These are phyloP conservation scores for Clavispora asparagi DNA, from an alignment of 805 yeast genomes.

Conservation along the genomic window DNA sequence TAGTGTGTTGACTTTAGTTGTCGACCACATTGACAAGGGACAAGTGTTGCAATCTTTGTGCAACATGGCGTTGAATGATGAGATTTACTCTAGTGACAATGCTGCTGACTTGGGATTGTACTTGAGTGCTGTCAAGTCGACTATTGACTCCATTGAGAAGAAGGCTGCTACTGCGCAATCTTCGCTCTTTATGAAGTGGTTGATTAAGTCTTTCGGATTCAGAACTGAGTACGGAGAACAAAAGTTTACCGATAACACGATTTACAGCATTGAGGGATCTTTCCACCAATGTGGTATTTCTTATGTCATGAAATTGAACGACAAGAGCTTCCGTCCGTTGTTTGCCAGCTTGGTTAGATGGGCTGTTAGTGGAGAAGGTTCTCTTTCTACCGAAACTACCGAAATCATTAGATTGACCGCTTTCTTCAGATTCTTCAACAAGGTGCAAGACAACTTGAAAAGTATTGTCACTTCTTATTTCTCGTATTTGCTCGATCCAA, in stretches of 20 bases:
- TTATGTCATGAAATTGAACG: conserved; percentile 87
- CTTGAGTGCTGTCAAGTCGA: conserved; percentile 59
- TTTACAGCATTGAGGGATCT: conserved; percentile 75
- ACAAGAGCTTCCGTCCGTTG: conserved; percentile 86
- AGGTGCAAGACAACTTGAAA: conserved; percentile 75
- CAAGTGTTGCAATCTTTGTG: conserved; percentile 58
- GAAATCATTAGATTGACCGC: conserved; percentile 57
- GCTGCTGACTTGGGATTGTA: conserved; percentile 56
- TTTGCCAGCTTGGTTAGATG: conserved; percentile 84
- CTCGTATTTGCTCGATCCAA: conserved; percentile 79
- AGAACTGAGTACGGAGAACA: conserved; percentile 44
- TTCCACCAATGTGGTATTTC: conserved; percentile 68
- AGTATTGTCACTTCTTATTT: conserved; percentile 85
- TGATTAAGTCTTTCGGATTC: conserved; percentile 67
- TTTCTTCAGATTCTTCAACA: conserved; percentile 81
- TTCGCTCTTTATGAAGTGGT: conserved; percentile 59
- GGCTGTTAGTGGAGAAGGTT: conserved; percentile 86
- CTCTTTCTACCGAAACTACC: conserved; percentile 37
- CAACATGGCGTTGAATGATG: conserved; percentile 50
- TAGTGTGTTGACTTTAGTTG: conserved; percentile 55
- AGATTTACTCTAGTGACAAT: conserved; percentile 28
- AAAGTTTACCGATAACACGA: conserved; percentile 62
- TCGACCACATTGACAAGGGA: conserved; percentile 62
- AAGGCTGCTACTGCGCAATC: conserved; percentile 72
- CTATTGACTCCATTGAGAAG: conserved; percentile 65